Conservation (phyloP, 768 basidiomycete genomes). For the Calvatia gigantea region DNA sequence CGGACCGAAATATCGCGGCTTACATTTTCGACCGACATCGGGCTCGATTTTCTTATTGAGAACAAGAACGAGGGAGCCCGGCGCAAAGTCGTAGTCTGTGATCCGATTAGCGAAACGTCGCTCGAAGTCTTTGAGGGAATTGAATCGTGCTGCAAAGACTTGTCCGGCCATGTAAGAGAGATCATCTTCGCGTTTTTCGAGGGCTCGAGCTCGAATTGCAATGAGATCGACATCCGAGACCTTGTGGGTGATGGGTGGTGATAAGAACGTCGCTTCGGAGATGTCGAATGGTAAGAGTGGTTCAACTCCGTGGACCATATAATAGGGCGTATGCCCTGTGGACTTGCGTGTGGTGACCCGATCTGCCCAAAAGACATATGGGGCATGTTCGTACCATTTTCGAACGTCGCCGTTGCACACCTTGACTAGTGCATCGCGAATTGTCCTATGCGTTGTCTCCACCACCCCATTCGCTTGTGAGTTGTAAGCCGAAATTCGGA, state of each 20-base stretch:
- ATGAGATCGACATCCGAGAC: conserved; percentile 15
- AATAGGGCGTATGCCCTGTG: conserved; percentile 30
- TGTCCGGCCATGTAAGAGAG: conserved; percentile 6
- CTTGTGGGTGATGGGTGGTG: not conserved
- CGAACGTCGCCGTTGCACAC: conserved; percentile 18
- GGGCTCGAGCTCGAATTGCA: conserved; percentile 11
- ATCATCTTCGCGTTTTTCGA: conserved; percentile 17
- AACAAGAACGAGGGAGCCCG: conserved; percentile 30
- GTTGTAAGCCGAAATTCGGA: conserved; percentile 26
- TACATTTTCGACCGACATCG: conserved; percentile 25
- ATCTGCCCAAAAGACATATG: conserved; percentile 28
- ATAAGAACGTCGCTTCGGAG: conserved; percentile 18
- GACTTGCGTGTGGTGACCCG: conserved; percentile 21
- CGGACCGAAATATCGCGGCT: conserved; percentile 30
- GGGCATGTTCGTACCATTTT: conserved; percentile 23
- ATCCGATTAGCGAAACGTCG: conserved; percentile 20
- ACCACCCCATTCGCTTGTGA: conserved; percentile 29
- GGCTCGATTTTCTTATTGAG: conserved; percentile 29
- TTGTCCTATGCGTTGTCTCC: conserved; percentile 20
- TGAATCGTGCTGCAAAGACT: conserved; percentile 8
- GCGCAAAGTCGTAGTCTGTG: conserved; percentile 22
- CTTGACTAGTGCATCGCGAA: conserved; percentile 24
- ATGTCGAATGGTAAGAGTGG: conserved; percentile 25
- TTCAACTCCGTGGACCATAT: conserved; percentile 22
- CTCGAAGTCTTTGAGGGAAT: conserved; percentile 24